Percentiles rank a stretch among this genome's conserved stretches.
Evolutionary conservation across 2,329 filamentous ascomycete genomes (phyloP).

Genomic region (Cercospora beticola): DNA sequence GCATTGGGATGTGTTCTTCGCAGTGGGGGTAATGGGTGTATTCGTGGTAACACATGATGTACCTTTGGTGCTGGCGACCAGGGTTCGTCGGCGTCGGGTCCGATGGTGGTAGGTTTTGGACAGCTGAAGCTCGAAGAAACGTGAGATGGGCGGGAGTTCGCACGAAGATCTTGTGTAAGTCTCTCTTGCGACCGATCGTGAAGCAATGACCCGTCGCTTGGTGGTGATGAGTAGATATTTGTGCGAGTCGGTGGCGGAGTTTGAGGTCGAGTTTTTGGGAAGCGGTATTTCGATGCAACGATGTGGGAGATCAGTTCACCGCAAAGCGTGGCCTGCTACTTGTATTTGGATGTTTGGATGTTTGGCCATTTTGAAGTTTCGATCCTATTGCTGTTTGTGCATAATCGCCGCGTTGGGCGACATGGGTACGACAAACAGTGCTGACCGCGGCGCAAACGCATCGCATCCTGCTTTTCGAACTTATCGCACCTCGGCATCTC

Average conservation of each 20-base stretch:
- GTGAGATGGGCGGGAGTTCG: neutral
- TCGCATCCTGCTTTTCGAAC: neutral
- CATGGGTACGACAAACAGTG: conserved; percentile 16
- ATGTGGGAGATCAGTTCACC: neutral
- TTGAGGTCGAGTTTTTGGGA: neutral
- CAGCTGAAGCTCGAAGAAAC: neutral
- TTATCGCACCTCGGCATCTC: neutral
- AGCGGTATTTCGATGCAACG: neutral
- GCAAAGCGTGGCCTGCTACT: conserved; percentile 7
- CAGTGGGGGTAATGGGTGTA: conserved; percentile 37
- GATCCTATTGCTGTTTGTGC: conserved; percentile 13
- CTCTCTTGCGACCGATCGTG: neutral
- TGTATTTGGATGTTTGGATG: conserved; percentile 17
- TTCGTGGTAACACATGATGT: conserved; percentile 36
- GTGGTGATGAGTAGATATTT: neutral
- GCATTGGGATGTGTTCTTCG: conserved; percentile 32
- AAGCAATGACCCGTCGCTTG: neutral
- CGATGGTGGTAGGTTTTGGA: neutral
- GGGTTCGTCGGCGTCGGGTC: neutral
- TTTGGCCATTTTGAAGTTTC: conserved; percentile 9
- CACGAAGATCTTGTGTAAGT: neutral
- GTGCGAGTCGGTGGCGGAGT: neutral
- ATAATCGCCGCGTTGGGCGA: conserved; percentile 12
- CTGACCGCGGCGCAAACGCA: conserved; percentile 6
- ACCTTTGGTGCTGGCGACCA: neutral